Conservation (phyloP, 2,329 filamentous ascomycete species). For the Bipolaris sorokiniana region DNA sequence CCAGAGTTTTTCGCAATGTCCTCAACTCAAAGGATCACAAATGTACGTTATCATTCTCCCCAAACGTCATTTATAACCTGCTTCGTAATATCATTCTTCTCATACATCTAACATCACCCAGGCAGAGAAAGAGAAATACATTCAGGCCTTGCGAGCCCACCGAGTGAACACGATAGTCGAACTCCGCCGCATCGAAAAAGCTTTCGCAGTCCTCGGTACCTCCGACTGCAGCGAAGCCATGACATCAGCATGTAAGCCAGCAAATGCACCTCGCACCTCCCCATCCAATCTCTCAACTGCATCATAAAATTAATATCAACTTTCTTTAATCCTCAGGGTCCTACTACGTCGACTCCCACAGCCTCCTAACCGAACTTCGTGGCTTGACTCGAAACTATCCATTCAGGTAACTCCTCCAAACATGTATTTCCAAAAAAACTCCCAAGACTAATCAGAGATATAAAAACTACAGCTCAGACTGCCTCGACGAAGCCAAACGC, state of each 20-base stretch:
- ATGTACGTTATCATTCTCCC: constrained; percentile 23
- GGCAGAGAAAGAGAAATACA: constrained; percentile 61
- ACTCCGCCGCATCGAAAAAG: constrained; percentile 72
- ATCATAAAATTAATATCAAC: too few relatives aligned
- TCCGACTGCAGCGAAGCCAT: constrained; percentile 69
- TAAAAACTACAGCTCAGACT: constrained; percentile 57
- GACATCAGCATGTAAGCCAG: constrained; percentile 65
- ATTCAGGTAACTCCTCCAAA: constrained; percentile 53
- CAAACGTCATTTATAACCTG: background rate
- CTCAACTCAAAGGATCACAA: constrained; percentile 27
- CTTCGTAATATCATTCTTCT: too few relatives aligned
- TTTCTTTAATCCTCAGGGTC: constrained; percentile 48
- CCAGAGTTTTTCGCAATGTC: constrained; percentile 39
- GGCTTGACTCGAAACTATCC: constrained; percentile 71
- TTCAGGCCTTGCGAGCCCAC: constrained; percentile 68
- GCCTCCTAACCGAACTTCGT: constrained; percentile 72
- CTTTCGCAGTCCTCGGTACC: constrained; percentile 64
- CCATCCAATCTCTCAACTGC: background rate
- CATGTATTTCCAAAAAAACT: too few relatives aligned
- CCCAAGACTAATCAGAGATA: background rate
- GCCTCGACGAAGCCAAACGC: constrained; percentile 68
- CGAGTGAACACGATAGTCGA: constrained; percentile 76
- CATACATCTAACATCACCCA: constrained; percentile 28
- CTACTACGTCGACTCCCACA: constrained; percentile 73
- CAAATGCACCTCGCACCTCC: background rate